These are phyloP conservation scores for Phylloporus scabripes DNA, from an alignment of 768 basidiomycete genomes.

Conservation along the genomic window DNA sequence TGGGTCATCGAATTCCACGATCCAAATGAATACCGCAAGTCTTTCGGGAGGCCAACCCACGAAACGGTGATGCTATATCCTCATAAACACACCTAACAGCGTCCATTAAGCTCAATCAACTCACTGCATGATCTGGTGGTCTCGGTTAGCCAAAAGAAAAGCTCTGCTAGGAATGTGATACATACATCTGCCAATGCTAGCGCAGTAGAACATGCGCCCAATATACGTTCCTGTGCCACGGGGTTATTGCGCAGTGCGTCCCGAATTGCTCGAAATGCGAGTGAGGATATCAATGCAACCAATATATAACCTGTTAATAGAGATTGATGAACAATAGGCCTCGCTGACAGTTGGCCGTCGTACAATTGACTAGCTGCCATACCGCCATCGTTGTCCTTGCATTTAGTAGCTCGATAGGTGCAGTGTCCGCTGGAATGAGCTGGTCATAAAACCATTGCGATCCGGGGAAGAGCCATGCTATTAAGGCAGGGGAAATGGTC, in stretches of 20 bases:
- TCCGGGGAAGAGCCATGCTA: slow-evolving; percentile 55
- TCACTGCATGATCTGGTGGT: slow-evolving; percentile 21
- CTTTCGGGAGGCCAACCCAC: slow-evolving; percentile 51
- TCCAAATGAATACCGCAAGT: slow-evolving; percentile 44
- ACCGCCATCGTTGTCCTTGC: slow-evolving; percentile 54
- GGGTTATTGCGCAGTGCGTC: slow-evolving; percentile 54
- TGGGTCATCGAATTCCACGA: slow-evolving; percentile 71
- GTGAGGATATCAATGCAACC: slow-evolving; percentile 55
- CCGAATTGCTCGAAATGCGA: slow-evolving; percentile 63
- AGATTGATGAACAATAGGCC: neutral
- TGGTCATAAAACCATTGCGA: slow-evolving; percentile 62
- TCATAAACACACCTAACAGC: neutral
- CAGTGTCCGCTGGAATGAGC: slow-evolving; percentile 46
- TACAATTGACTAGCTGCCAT: slow-evolving; percentile 66
- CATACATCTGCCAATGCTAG: slow-evolving; percentile 69
- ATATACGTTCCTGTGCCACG: slow-evolving; percentile 59
- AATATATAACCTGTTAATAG: slow-evolving; percentile 50
- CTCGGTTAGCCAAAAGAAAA: no score
- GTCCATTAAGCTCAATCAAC: slow-evolving; percentile 15
- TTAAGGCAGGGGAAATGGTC: slow-evolving; percentile 44
- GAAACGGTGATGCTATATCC: slow-evolving; percentile 50
- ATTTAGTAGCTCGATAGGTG: slow-evolving; percentile 33
- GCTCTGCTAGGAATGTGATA: neutral
- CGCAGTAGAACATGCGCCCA: slow-evolving; percentile 57
- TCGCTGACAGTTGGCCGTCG: slow-evolving; percentile 10